phyloP scores from a whole-genome alignment of 768 basidiomycete species.

The Psilocybe cyanescens region DNA sequence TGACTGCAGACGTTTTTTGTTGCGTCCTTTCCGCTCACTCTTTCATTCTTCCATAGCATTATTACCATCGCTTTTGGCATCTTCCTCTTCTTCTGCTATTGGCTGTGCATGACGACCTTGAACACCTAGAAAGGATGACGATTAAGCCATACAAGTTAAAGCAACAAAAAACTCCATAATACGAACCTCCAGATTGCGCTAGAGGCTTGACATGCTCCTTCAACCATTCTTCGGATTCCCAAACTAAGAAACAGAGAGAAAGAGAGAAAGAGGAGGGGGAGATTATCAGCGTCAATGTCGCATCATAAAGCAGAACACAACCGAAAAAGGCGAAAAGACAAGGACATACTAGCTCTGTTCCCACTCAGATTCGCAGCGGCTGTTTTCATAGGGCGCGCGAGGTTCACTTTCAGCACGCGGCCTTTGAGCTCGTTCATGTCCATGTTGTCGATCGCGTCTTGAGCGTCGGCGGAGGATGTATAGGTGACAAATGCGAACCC shows the following conservation, averaged over 20 bases:
- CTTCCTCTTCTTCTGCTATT: slow-evolving; percentile 34
- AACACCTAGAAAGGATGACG: slow-evolving; percentile 40
- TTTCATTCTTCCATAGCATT: slow-evolving; percentile 72
- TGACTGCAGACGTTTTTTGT: background rate
- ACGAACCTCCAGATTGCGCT: slow-evolving; percentile 71
- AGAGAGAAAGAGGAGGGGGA: background rate
- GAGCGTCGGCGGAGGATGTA: slow-evolving; percentile 78
- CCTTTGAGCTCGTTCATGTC: slow-evolving; percentile 89
- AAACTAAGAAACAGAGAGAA: slow-evolving; percentile 55
- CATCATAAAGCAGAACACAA: background rate
- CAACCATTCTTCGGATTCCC: slow-evolving; percentile 97
- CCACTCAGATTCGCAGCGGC: slow-evolving; percentile 64
- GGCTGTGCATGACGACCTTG: slow-evolving; percentile 49
- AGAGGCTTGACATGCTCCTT: slow-evolving; percentile 80
- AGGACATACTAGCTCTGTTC: slow-evolving; percentile 74
- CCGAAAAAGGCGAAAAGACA: background rate
- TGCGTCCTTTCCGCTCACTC: background rate
- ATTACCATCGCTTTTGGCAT: slow-evolving; percentile 28
- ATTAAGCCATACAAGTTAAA: background rate
- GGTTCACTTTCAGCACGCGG: slow-evolving; percentile 78
- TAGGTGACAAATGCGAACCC: slow-evolving; percentile 96
- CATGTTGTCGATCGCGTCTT: slow-evolving; percentile 99
- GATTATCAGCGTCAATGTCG: background rate
- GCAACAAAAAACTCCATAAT: slow-evolving; percentile 3
- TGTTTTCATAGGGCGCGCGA: slow-evolving; percentile 80